Evolutionary conservation across 1,139 yeast genomes (phyloP).

Genomic region (Suzukiozyma palmioleophila): DNA sequence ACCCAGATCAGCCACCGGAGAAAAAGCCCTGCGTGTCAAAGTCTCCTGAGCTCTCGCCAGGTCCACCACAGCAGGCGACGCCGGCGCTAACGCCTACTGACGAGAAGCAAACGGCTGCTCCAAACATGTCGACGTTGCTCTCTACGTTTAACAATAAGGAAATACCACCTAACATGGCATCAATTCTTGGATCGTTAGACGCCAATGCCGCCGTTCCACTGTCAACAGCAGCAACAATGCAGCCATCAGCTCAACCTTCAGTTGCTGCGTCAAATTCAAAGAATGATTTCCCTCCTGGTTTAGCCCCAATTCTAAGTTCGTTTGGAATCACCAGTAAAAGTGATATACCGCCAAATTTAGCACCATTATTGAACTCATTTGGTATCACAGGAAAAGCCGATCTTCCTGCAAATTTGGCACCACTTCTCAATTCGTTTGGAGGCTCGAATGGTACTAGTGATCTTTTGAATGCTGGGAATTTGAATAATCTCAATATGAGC

Average conservation of each 20-base stretch:
- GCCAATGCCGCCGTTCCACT: not conserved
- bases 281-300: not conserved
- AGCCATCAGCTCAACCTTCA: not conserved
- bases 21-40: slow-evolving; percentile 1
- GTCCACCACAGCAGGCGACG: slow-evolving; percentile 14
- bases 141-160: not conserved
- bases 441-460: slow-evolving; percentile 1
- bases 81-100: slow-evolving; percentile 16
- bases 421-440: slow-evolving; percentile 1
- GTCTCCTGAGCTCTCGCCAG: not conserved
- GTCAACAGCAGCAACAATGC: not conserved
- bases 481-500: slow-evolving; percentile 41
- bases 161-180: slow-evolving; percentile 2
- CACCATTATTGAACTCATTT: not conserved
- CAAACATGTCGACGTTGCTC: not conserved
- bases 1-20: slow-evolving; percentile 4
- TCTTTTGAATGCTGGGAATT: slow-evolving; percentile 39
- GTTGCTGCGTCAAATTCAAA: not conserved
- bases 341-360: slow-evolving; percentile 1
- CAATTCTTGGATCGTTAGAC: not conserved
- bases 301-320: not conserved
- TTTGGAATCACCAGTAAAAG: not conserved
- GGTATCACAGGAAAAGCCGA: slow-evolving; percentile 2
- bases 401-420: not conserved
- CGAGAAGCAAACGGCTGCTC: not conserved